Conservation (phyloP, 1,284 basidiomycete species). For the Cerrena zonata region DNA sequence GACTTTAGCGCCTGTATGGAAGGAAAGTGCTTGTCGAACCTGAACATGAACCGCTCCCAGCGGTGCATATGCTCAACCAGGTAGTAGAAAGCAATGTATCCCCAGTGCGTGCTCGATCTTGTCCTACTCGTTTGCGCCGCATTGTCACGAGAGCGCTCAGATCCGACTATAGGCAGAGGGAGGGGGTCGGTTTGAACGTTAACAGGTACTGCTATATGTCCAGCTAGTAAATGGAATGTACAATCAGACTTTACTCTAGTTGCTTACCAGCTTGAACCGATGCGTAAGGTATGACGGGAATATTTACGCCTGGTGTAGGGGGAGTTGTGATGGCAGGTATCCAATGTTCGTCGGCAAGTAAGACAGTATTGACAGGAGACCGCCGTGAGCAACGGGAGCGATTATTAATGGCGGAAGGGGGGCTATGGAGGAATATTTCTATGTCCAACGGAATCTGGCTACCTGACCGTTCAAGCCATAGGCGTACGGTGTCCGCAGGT, state of each 20-base stretch:
- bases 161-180: background rate
- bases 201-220: background rate
- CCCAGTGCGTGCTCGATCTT: constrained; percentile 59
- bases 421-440: constrained; percentile 59
- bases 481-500: constrained; percentile 68
- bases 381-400: constrained; percentile 10
- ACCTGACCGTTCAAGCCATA: constrained; percentile 75
- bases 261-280: background rate
- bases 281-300: background rate
- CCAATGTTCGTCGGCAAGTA: background rate
- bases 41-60: constrained; percentile 73
- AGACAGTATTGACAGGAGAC: background rate
- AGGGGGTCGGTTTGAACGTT: background rate
- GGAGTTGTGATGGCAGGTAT: background rate
- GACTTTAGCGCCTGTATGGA: constrained; percentile 64
- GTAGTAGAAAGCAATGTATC: constrained; percentile 70
- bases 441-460: constrained; percentile 64
- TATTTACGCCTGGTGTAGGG: background rate
- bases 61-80: constrained; percentile 71
- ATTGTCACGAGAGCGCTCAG: constrained; percentile 1
- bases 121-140: constrained; percentile 14
- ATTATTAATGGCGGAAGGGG: constrained; percentile 8
- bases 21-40: constrained; percentile 67
- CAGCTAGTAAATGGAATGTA: background rate
- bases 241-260: constrained; percentile 11